A percentile compares a stretch with the other conserved stretches of the same genome.
These are phyloP conservation scores for Talaromyces funiculosus DNA, from an alignment of 2,329 filamentous ascomycete species.

Conservation along the genomic window DNA sequence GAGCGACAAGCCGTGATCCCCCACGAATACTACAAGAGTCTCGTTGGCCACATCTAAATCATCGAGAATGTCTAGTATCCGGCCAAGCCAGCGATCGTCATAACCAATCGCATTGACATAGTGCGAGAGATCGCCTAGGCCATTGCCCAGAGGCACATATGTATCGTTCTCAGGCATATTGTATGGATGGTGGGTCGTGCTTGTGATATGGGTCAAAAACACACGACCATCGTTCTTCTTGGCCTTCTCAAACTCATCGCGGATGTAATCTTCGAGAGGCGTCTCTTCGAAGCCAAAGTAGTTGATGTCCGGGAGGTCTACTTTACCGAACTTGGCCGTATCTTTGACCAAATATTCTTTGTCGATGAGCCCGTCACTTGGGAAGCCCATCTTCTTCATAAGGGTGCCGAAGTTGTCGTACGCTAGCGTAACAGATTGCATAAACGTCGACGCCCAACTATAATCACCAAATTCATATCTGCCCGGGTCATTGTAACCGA, in stretches of 20 bases:
- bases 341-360: constrained; percentile 24
- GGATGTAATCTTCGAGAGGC: constrained; percentile 27
- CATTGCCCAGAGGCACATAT: constrained; percentile 20
- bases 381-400: constrained; percentile 25
- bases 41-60: constrained; percentile 29
- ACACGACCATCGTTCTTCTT: constrained; percentile 27
- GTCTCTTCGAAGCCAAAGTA: constrained; percentile 31
- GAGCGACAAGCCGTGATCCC: constrained; percentile 32
- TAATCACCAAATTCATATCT: constrained; percentile 18
- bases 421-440: constrained; percentile 29
- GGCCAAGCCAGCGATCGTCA: constrained; percentile 27
- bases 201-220: constrained; percentile 30
- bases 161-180: constrained; percentile 22
- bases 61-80: constrained; percentile 26
- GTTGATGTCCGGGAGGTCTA: constrained; percentile 24
- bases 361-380: constrained; percentile 1
- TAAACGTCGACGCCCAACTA: constrained; percentile 30
- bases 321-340: constrained; percentile 25
- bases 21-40: constrained; percentile 30
- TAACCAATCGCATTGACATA: constrained; percentile 30
- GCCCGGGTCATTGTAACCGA: constrained; percentile 22
- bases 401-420: constrained; percentile 28
- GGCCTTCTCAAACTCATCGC: constrained; percentile 28
- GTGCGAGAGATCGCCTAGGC: constrained; percentile 22
- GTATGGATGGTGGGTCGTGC: constrained; percentile 32